Evolutionary conservation across 2,329 filamentous ascomycete genomes (phyloP).

Genomic region (Zymoseptoria ardabiliae): DNA sequence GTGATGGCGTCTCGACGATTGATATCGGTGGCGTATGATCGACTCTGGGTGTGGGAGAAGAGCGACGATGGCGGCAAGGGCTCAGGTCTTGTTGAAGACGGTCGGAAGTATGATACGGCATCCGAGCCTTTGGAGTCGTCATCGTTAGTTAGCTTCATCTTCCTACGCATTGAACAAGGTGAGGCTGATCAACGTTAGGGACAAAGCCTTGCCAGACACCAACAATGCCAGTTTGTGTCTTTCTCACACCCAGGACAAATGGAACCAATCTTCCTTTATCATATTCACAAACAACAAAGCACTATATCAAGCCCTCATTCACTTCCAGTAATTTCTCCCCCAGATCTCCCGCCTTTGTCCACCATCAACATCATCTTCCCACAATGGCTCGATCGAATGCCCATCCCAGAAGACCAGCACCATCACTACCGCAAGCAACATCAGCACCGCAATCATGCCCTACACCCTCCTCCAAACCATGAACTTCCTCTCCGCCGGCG

Average conservation of each 20-base stretch:
- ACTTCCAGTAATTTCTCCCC: background rate
- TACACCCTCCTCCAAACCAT: slow-evolving; percentile 6
- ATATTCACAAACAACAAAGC: background rate
- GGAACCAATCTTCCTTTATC: background rate
- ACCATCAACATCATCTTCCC: background rate
- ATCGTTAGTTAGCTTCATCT: too few relatives aligned
- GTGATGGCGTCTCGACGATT: too few relatives aligned
- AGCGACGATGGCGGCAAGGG: too few relatives aligned
- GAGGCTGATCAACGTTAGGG: too few relatives aligned
- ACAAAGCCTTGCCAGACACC: background rate
- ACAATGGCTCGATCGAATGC: background rate
- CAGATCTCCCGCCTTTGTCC: background rate
- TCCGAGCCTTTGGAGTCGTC: too few relatives aligned
- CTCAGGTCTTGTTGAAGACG: too few relatives aligned
- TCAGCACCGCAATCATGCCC: background rate
- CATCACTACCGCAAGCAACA: background rate
- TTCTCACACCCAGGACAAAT: background rate
- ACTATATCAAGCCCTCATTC: background rate
- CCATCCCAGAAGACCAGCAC: background rate
- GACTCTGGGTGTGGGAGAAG: too few relatives aligned
- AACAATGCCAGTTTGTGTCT: background rate
- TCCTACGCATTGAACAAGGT: too few relatives aligned
- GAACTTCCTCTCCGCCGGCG: slow-evolving; percentile 2
- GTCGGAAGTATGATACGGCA: too few relatives aligned
- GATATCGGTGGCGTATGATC: too few relatives aligned